Percentiles rank a stretch among this genome's conserved stretches.
Conservation (phyloP, 495 filamentous ascomycete species). For the Penicillium diatomitis region DNA sequence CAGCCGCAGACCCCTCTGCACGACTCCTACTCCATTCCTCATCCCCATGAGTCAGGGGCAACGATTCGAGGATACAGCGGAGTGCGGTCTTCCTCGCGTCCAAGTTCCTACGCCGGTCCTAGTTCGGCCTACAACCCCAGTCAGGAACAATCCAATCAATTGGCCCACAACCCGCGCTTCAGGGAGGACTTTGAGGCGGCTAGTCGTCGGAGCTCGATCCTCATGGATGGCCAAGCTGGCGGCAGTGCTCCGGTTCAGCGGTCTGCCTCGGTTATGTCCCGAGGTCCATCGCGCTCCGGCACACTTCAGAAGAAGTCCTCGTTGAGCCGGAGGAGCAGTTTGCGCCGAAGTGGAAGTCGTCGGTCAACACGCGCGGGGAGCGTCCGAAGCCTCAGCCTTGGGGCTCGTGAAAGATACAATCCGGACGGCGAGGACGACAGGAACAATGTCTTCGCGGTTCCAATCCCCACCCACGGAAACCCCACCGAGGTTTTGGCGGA, state of each 20-base stretch:
- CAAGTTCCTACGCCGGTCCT: conserved; percentile 30
- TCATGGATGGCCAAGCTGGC: conserved; percentile 41
- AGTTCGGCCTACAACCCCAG: conserved; percentile 30
- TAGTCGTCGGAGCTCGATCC: conserved; percentile 53
- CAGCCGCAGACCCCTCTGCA: conserved; percentile 38
- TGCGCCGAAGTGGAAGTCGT: conserved; percentile 72
- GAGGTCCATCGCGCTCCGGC: conserved; percentile 48
- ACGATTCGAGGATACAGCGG: conserved; percentile 24
- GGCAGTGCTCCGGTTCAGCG: conserved; percentile 27
- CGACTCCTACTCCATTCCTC: conserved; percentile 29
- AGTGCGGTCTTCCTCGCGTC: conserved; percentile 25
- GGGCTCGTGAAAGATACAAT: conserved; percentile 45
- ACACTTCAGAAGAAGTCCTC: conserved; percentile 84
- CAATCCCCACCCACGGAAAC: conserved; percentile 76
- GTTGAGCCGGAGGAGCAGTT: conserved; percentile 58
- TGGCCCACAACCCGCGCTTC: conserved; percentile 45
- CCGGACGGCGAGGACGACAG: conserved; percentile 54
- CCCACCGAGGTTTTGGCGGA: conserved; percentile 86
- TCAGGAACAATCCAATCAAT: conserved; percentile 32
- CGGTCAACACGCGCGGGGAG: conserved; percentile 71
- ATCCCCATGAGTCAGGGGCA: conserved; percentile 18
- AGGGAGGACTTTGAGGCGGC: conserved; percentile 64
- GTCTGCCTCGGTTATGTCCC: conserved; percentile 45
- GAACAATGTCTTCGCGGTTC: conserved; percentile 80
- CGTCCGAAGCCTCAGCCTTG: conserved; percentile 63